phyloP scores from a whole-genome alignment of 1,139 yeast species.

The Ogataea hybrid region DNA sequence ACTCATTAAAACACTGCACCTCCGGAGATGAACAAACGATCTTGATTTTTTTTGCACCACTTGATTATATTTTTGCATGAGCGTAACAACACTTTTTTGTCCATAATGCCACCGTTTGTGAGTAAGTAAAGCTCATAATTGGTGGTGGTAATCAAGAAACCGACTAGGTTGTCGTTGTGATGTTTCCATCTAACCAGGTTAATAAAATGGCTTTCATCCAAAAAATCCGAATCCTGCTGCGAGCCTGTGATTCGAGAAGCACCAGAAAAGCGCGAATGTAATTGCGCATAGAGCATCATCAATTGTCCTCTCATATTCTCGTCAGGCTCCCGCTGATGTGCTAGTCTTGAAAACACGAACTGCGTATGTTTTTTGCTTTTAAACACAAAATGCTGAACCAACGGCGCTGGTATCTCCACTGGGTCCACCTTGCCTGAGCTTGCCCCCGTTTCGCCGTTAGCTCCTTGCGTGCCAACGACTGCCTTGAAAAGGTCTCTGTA shows the following conservation, averaged over 20 bases:
- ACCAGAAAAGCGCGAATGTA: conserved; percentile 30
- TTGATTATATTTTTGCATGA: too few species aligned
- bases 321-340: conserved; percentile 29
- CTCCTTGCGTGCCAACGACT: conserved; percentile 29
- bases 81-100: conserved; percentile 45
- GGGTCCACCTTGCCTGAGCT: conserved; percentile 32
- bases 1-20: too few species aligned
- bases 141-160: conserved; percentile 56
- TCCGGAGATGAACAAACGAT: too few species aligned
- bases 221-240: conserved; percentile 10
- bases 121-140: conserved; percentile 54
- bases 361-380: conserved; percentile 66
- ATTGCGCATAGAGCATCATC: conserved; percentile 41
- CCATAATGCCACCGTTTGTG: conserved; percentile 44
- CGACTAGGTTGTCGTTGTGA: conserved; percentile 39
- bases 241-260: conserved; percentile 23
- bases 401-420: conserved; percentile 58
- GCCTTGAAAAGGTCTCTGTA: conserved; percentile 31
- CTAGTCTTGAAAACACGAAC: conserved; percentile 44
- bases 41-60: too few species aligned
- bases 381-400: conserved; percentile 76
- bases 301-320: conserved; percentile 34
- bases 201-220: conserved; percentile 24
- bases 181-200: conserved; percentile 37
- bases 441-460: conserved; percentile 25